Evolutionary conservation across 176 grass and related monocot genomes (phyloP), one percentile per base, ranked within the genome.

Genomic region (Poa pratensis): DNA sequence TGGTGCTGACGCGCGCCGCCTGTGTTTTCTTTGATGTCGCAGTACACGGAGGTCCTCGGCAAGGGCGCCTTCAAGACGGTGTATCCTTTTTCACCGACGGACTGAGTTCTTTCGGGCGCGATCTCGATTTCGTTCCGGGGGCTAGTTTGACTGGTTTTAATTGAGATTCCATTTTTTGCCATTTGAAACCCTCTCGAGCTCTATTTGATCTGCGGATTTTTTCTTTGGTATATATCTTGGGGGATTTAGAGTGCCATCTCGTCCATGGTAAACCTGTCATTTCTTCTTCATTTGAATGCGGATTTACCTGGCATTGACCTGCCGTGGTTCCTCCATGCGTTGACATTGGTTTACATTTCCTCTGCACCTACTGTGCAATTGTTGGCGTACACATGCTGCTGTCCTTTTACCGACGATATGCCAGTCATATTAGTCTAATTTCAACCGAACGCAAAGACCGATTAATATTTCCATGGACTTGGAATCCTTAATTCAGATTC

Each of bases 61-160:
- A 95, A 90, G 80, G 93, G 93, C 17, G 90, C 90, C 40, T 90
- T 95, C 75, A 95, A 95, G 83, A 92, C 93, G 58, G 93, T 95
- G 93, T 95, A 95, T 95, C 90, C 88, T 95, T 87, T 79, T 43
- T 16, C 9, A 79, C 23, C 7, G 20, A 23, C 37, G 39, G 1
- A 3, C 32, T 1, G 39, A 18, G 1, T 26, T n/a, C 35, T 14
- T 27, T n/a, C 17, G 9, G 58, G 0, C 77, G 16, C 58, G 60
- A 69, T 58, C 57, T 26, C 2, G 75, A 61, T 78, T 84, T 20
- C 11, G 9, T 76, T 65, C 37, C 7, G n/a, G 51, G 51, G 35
- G 13, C 13, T 0, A 2, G 35, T 80, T 77, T 74, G 73, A 64
- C 54, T 14, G 7, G 7, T 18, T 34, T 2, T 7, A 15, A n/a